Evolutionary conservation across 805 yeast genomes (phyloP), one percentile per base, ranked within the genome.

Genomic region (Zygotorulaspora sp.): DNA sequence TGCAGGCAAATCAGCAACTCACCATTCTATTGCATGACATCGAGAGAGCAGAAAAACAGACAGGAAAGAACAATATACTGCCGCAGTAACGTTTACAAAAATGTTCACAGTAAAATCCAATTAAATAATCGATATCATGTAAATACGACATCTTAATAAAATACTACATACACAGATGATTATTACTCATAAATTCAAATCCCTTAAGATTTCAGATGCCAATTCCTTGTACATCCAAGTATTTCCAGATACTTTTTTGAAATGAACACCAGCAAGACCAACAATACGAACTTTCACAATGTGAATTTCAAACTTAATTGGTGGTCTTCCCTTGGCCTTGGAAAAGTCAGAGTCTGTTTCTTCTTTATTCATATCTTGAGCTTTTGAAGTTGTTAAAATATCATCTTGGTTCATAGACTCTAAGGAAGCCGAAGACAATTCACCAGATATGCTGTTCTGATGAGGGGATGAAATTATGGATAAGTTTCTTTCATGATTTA

Each of bases 171-270:
- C 14, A 26, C 24, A 16, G 9, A 14, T 11, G 13, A 27, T 8
- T 15, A 28, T 12, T 29, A 28, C 36, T 62, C 58, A 83, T 47
- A 84, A 65, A 45, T 81, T 79, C 58, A 85, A 69, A 48, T 83
- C 83, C 43, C 72, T 72, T 61, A 89, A 73, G 34, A 89, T 83
- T 58, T 80, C 86, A 38, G 90, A 80, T 2, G 97, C 97, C 55
- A 89, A 69, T 7, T 88, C 80, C 67, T 90, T 89, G 65, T 89
- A 89, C 65, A 83, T 77, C 97, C 97, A 89, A 1, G 96, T 86
- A 59, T 90, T 88, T 54, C 97, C 97, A 41, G 84, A 74, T 20
- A 89, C 73, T 59, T 89, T 89, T 71, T 90, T 90, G 68, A 89
- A 88, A 61, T 90, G 97, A 32, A 89, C 89, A 62, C 97, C 97